Percentiles rank a stretch among this genome's conserved stretches.
phyloP scores from a whole-genome alignment of 2,329 filamentous ascomycete species.

The Chrysosporium keratinophilum region DNA sequence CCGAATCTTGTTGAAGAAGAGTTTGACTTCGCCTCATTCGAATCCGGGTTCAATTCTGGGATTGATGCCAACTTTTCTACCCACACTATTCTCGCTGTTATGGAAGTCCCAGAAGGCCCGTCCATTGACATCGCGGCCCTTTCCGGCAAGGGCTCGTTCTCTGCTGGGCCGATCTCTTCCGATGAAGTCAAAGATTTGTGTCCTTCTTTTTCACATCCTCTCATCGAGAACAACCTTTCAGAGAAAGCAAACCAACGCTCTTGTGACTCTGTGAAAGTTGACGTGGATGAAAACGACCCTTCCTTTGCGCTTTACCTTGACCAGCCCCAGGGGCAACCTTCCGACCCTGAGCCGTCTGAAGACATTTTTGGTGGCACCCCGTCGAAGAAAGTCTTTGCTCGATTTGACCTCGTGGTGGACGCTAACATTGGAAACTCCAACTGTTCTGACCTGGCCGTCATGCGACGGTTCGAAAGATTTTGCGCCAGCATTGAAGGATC shows the following conservation, averaged over 20 bases:
- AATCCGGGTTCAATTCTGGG: slow-evolving; percentile 36
- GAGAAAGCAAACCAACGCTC: slow-evolving; percentile 17
- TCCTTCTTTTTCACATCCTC: slow-evolving; percentile 38
- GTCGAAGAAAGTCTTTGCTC: slow-evolving; percentile 52
- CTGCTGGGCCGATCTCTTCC: slow-evolving; percentile 38
- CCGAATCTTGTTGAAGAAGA: slow-evolving; percentile 71
- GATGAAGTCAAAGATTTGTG: slow-evolving; percentile 42
- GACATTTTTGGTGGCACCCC: slow-evolving; percentile 44
- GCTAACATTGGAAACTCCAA: neutral
- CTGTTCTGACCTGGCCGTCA: slow-evolving; percentile 16
- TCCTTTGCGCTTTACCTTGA: slow-evolving; percentile 44
- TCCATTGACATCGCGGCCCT: slow-evolving; percentile 50
- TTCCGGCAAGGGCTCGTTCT: slow-evolving; percentile 59
- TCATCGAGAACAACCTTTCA: slow-evolving; percentile 15
- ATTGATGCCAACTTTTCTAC: slow-evolving; percentile 38
- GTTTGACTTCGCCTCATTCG: slow-evolving; percentile 63
- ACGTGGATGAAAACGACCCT: slow-evolving; percentile 47
- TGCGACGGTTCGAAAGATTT: slow-evolving; percentile 28
- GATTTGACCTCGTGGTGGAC: slow-evolving; percentile 54
- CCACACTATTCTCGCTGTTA: slow-evolving; percentile 52
- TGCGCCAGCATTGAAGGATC: slow-evolving; percentile 35
- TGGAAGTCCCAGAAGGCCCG: slow-evolving; percentile 59
- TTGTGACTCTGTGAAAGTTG: slow-evolving; percentile 27
- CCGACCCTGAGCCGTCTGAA: slow-evolving; percentile 19
- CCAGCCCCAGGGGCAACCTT: slow-evolving; percentile 40